Evolutionary conservation across 176 grass and related monocot genomes (phyloP).

Genomic region (Hordeum marinum): DNA sequence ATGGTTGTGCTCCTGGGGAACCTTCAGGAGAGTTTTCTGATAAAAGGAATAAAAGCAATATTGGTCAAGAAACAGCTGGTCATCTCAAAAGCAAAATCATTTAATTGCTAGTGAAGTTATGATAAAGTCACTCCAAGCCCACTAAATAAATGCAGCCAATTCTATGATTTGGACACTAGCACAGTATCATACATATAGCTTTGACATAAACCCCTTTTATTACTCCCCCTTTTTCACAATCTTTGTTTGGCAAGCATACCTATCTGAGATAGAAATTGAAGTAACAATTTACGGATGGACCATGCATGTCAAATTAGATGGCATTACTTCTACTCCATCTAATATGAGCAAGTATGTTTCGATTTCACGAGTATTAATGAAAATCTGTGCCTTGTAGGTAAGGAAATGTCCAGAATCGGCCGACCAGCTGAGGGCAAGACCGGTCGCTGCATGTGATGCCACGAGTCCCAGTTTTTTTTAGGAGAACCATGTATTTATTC

Average conservation of each 20-base stretch:
- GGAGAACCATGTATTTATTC: too few relatives aligned
- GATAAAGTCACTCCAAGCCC: neutral
- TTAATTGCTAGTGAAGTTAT: constrained; percentile 2
- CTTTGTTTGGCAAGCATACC: neutral
- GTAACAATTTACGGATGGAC: neutral
- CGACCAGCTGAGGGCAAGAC: too few relatives aligned
- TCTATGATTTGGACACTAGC: neutral
- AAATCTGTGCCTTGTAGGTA: neutral
- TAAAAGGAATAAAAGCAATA: neutral
- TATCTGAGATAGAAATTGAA: neutral
- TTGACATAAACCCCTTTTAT: neutral
- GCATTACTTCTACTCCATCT: neutral
- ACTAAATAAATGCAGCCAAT: neutral
- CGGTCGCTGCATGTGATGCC: too few relatives aligned
- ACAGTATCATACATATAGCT: neutral
- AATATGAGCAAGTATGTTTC: neutral
- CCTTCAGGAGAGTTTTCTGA: constrained; percentile 50
- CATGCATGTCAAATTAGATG: constrained; percentile 3
- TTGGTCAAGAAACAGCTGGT: constrained; percentile 8
- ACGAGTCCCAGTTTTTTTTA: too few relatives aligned
- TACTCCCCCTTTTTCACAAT: neutral
- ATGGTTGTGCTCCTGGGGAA: constrained; percentile 17
- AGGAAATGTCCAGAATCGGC: too few relatives aligned
- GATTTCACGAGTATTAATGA: neutral
- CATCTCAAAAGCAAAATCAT: neutral